Evolutionary conservation across 2,329 filamentous ascomycete species (phyloP).

Genomic region (Nemania sp.): DNA sequence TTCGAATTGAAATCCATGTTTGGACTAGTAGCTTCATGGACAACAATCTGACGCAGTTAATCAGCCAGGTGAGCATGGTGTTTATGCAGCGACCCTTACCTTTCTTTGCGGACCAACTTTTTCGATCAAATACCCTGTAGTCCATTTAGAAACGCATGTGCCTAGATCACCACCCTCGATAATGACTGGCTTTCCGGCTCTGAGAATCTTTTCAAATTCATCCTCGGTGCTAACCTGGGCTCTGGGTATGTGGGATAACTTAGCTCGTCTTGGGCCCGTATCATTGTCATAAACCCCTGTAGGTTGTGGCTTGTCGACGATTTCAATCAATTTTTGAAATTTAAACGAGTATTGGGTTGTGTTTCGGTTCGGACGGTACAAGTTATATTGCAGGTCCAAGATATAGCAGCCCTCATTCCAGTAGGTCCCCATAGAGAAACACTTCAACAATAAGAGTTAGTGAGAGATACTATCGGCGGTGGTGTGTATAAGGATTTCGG

Average conservation of each 20-base stretch:
- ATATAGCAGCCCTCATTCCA: conserved; percentile 66
- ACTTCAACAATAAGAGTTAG: conserved; percentile 41
- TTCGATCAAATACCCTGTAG: conserved; percentile 65
- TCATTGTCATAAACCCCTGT: not conserved
- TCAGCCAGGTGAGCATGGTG: not conserved
- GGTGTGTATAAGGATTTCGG: not conserved
- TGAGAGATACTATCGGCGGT: not conserved
- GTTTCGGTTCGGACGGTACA: not conserved
- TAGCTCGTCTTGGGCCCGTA: conserved; percentile 30
- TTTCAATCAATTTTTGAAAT: conserved; percentile 27
- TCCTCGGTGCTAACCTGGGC: conserved; percentile 53
- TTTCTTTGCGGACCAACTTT: conserved; percentile 63
- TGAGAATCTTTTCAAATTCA: conserved; percentile 64
- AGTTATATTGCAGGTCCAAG: conserved; percentile 2
- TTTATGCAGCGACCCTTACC: conserved; percentile 45
- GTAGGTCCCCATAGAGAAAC: conserved; percentile 87
- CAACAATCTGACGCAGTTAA: conserved; percentile 57
- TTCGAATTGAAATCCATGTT: conserved; percentile 82
- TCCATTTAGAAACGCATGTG: conserved; percentile 69
- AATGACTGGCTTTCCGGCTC: conserved; percentile 62
- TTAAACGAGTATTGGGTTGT: conserved; percentile 13
- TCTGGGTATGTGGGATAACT: conserved; percentile 50
- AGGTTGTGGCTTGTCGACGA: conserved; percentile 21
- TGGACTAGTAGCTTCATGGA: conserved; percentile 68
- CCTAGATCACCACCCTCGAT: conserved; percentile 70